Evolutionary conservation across 495 filamentous ascomycete species (phyloP).

Genomic region (Penicillium ucsense): DNA sequence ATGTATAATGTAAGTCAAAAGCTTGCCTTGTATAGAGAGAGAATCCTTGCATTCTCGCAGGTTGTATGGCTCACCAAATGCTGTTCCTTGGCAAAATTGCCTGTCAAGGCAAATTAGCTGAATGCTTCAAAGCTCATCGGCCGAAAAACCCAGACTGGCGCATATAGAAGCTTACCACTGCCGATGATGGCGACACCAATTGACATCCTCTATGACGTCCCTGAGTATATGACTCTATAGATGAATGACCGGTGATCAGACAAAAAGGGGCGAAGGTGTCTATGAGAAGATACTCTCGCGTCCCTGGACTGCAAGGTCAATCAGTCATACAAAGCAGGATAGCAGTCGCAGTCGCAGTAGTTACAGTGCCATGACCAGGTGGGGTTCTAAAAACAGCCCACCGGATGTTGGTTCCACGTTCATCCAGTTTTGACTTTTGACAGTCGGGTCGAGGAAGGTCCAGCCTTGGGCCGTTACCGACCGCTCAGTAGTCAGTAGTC

Average conservation of each 20-base stretch:
- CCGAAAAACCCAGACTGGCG: no score
- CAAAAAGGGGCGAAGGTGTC: no score
- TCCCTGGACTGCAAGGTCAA: no score
- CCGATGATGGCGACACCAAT: slow-evolving; percentile 60
- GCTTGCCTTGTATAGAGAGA: not conserved
- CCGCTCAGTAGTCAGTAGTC: not conserved
- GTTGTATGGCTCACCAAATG: slow-evolving; percentile 22
- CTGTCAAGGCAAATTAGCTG: slow-evolving; percentile 18
- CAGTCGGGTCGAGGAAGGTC: slow-evolving; percentile 13
- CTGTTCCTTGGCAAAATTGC: slow-evolving; percentile 39
- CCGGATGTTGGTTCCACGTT: not conserved
- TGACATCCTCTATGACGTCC: slow-evolving; percentile 9
- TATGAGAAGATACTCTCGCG: no score
- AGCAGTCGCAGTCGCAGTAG: no score
- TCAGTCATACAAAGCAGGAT: no score
- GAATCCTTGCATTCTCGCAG: no score
- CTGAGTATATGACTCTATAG: no score
- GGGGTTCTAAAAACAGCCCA: slow-evolving; percentile 6
- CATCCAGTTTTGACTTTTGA: slow-evolving; percentile 2
- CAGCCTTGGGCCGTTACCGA: slow-evolving; percentile 7
- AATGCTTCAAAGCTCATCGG: not conserved
- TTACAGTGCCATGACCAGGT: slow-evolving; percentile 1
- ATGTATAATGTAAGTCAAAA: no score
- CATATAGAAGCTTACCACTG: slow-evolving; percentile 41
- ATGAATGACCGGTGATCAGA: no score